Percentiles rank a stretch among this genome's conserved stretches.
phyloP scores from a whole-genome alignment of 257 asterid genomes.

The Solanum ossicruentum region DNA sequence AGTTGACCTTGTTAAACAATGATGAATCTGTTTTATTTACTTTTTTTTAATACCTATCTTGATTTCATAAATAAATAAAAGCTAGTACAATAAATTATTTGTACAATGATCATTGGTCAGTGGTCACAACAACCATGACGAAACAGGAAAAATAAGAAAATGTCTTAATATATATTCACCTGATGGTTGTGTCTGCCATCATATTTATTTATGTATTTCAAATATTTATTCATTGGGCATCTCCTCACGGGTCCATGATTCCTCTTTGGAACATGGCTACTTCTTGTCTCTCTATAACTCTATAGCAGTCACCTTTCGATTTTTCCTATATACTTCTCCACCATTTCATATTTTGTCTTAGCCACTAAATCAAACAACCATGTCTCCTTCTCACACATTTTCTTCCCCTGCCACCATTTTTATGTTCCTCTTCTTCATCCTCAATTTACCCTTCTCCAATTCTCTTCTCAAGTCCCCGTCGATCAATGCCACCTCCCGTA shows the following conservation, averaged over 20 bases:
- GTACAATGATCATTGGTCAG: not conserved
- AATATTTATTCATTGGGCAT: constrained; percentile 10
- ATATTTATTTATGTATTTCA: not conserved
- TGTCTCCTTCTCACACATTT: constrained; percentile 9
- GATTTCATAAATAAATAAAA: not conserved
- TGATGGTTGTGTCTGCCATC: not conserved
- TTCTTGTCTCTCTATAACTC: constrained; percentile 1
- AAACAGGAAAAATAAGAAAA: not conserved
- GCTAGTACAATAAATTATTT: not conserved
- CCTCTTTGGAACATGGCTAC: constrained; percentile 28
- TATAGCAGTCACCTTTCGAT: constrained; percentile 7
- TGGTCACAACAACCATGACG: not conserved
- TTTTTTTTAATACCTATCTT: too few species aligned
- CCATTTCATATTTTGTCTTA: constrained; percentile 27
- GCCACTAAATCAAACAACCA: not conserved
- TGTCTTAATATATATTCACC: not conserved
- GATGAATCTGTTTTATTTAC: too few species aligned
- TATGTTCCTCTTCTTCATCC: constrained; percentile 7
- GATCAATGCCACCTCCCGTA: not conserved
- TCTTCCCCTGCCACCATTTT: constrained; percentile 5
- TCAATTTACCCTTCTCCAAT: constrained; percentile 1
- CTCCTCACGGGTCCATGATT: constrained; percentile 51
- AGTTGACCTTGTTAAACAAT: not conserved
- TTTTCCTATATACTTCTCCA: not conserved
- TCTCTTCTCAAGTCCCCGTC: constrained; percentile 8